Evolutionary conservation across 345 rosid genomes (phyloP), one percentile per base, ranked within the genome.

Genomic region (Excoecaria agallocha): DNA sequence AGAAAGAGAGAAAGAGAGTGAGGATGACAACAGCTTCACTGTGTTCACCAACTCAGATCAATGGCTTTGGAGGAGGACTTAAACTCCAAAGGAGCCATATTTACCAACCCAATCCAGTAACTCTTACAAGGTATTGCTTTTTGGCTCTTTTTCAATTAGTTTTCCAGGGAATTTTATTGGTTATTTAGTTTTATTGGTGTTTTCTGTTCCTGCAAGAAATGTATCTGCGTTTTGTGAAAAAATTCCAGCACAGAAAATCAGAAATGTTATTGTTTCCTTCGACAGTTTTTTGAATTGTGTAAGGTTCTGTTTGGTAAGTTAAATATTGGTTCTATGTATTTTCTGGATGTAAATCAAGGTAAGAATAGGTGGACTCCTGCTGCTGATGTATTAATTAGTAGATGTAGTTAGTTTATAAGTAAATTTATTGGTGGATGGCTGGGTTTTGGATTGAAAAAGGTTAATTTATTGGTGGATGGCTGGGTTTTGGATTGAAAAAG

Each of bases 31-130:
- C 85, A 3, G 84, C 89, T 80, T 88, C 97, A 37, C 45, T 90
- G 50, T 88, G 89, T 76, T 85, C 90, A 3, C 81, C 92, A 17
- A 77, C 81, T 54, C 90, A 83, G 82, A 80, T 92, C 84, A 85
- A 76, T 78, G 93, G 91, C 12, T 82, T 92, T 63, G 80, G 82
- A 17, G 84, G 76, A 3, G 86, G 83, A 43, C 85, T 87, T 57
- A 78, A 72, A 72, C 79, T 86, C 17, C 89, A 79, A 67, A 86
- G 77, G 41, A 58, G 69, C 39, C 68, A 60, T 72, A 71, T 84
- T n/a, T 67, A 50, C 48, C 86, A 68, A 70, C 83, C 89, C 86
- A 74, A 37, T 77, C 81, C 86, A 13, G 46, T 85, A 35, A 35
- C 86, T 65, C 48, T 82, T 52, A 48, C 89, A 41, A 84, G 93